phyloP scores from a whole-genome alignment of 805 yeast genomes.

The Candida montana region DNA sequence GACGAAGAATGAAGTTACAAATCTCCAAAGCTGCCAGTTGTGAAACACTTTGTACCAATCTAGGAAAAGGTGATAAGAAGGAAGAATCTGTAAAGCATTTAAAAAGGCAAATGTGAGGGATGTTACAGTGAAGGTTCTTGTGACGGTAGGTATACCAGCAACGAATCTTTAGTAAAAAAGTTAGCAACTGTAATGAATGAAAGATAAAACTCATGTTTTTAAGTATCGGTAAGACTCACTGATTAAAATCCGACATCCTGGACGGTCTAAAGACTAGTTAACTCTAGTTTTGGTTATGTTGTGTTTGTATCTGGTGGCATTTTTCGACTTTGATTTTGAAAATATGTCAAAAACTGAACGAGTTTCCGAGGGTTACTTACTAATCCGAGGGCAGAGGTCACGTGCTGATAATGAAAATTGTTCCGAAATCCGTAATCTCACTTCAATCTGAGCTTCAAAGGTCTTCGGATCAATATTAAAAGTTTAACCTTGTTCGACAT shows the following conservation, averaged over 20 bases:
- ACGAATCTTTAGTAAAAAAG: constrained; percentile 31
- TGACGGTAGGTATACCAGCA: constrained; percentile 50
- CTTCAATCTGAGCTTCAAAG: too few species aligned
- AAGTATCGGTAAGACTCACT: constrained; percentile 6
- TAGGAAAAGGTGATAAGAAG: constrained; percentile 17
- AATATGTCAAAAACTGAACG: background rate
- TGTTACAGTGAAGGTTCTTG: constrained; percentile 47
- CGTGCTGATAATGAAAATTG: too few species aligned
- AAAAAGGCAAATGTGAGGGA: constrained; percentile 42
- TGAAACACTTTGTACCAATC: constrained; percentile 27
- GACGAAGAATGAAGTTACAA: constrained; percentile 46
- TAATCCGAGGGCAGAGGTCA: too few species aligned
- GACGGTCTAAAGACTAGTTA: background rate
- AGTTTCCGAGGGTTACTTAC: too few species aligned
- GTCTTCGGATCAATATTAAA: too few species aligned
- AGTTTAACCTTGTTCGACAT: too few species aligned
- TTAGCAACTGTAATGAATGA: too few species aligned
- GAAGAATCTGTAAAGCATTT: constrained; percentile 27
- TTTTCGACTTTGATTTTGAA: too few species aligned
- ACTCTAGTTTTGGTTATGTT: background rate
- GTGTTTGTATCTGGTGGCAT: too few species aligned
- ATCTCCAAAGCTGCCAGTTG: constrained; percentile 39
- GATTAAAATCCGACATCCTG: constrained; percentile 12
- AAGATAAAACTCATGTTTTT: too few species aligned
- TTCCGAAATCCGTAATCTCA: too few species aligned